Conservation (phyloP, 208 protist species). For the Trypanosoma theileri region DNA sequence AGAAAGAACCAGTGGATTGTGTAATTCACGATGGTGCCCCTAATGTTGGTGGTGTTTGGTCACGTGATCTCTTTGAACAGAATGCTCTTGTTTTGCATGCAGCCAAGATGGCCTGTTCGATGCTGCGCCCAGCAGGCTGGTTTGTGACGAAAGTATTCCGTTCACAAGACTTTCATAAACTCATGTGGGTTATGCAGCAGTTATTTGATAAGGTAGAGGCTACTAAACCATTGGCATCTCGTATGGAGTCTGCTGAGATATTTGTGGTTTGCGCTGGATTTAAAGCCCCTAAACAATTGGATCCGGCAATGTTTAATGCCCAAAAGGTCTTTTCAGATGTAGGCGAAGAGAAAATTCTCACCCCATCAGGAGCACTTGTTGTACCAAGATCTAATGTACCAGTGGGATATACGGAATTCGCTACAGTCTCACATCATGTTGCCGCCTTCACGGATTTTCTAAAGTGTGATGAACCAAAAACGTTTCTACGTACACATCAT, state of each 20-base stretch:
- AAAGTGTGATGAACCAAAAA: slow-evolving; percentile 82
- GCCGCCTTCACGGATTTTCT: slow-evolving; percentile 91
- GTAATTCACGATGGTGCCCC: slow-evolving; percentile 99
- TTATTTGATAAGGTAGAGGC: slow-evolving; percentile 98
- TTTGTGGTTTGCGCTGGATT: slow-evolving; percentile 98
- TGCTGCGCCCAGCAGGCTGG: slow-evolving; percentile 90
- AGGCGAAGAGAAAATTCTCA: slow-evolving; percentile 86
- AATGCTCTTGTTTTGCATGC: slow-evolving; percentile 94
- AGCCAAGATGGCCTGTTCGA: slow-evolving; percentile 95
- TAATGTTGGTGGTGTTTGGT: slow-evolving; percentile 98
- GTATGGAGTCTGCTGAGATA: slow-evolving; percentile 98
- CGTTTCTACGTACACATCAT: slow-evolving; percentile 85
- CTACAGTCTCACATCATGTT: slow-evolving; percentile 74
- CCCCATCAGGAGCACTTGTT: slow-evolving; percentile 63
- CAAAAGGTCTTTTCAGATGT: slow-evolving; percentile 96
- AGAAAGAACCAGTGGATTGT: slow-evolving; percentile 92
- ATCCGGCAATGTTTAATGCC: slow-evolving; percentile 95
- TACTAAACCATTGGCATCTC: slow-evolving; percentile 97
- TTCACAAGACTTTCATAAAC: slow-evolving; percentile 97
- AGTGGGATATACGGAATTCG: slow-evolving; percentile 92
- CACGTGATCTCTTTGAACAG: slow-evolving; percentile 98
- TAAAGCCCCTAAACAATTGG: slow-evolving; percentile 94
- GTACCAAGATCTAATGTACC: slow-evolving; percentile 78
- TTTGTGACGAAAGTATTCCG: slow-evolving; percentile 99
- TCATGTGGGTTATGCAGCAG: slow-evolving; percentile 98